Conservation (phyloP, 768 basidiomycete genomes). For the Scleroderma citrinum region DNA sequence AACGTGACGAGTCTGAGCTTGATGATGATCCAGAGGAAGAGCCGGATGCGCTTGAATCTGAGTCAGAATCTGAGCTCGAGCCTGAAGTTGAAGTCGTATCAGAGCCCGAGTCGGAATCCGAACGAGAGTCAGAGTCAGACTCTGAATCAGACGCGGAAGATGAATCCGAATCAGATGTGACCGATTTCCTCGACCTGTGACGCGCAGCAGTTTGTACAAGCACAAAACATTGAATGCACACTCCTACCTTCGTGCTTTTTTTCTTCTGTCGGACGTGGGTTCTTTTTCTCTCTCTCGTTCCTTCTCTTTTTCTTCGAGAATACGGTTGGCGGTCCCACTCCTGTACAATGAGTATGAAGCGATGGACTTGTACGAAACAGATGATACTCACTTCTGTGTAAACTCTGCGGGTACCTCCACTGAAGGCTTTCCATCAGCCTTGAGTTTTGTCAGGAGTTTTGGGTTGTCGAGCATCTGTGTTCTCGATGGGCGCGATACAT, state of each 20-base stretch:
- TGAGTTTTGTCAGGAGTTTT: conserved; percentile 55
- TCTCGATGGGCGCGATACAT: conserved; percentile 84
- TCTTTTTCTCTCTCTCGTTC: conserved; percentile 46
- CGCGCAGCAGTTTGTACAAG: neutral
- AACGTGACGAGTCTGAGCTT: conserved; percentile 41
- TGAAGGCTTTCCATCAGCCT: conserved; percentile 64
- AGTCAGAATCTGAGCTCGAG: conserved; percentile 30
- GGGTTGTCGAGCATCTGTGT: conserved; percentile 85
- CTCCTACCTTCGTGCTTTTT: conserved; percentile 36
- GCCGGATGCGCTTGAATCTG: conserved; percentile 23
- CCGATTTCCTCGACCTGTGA: conserved; percentile 29
- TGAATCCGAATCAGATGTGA: conserved; percentile 23
- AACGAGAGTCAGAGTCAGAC: conserved; percentile 28
- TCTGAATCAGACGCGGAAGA: conserved; percentile 19
- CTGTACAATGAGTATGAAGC: conserved; percentile 30
- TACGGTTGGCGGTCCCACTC: conserved; percentile 77
- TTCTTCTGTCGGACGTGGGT: conserved; percentile 23
- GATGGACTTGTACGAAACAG: neutral
- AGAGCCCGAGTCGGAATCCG: conserved; percentile 42
- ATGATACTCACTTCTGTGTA: conserved; percentile 56
- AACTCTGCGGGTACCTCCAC: conserved; percentile 91
- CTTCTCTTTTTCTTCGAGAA: conserved; percentile 79
- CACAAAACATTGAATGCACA: conserved; percentile 10
- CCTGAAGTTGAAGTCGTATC: conserved; percentile 33
- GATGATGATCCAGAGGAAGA: conserved; percentile 25